Evolutionary conservation across 495 filamentous ascomycete species (phyloP).

Genomic region (Copromyces sp.): DNA sequence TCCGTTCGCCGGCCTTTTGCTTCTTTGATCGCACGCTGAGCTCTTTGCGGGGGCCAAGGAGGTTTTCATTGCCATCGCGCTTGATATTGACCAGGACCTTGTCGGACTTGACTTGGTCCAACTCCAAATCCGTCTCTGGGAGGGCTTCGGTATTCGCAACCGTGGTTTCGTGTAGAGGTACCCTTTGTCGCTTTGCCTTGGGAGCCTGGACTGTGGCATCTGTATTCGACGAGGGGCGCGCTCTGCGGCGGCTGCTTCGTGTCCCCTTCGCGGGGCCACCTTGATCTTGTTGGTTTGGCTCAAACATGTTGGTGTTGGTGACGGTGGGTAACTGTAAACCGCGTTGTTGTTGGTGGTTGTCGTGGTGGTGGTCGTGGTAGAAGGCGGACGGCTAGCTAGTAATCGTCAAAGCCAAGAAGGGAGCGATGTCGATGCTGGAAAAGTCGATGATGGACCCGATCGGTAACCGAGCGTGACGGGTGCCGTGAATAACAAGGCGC

Average conservation of each 20-base stretch:
- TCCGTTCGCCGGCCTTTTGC: constrained; percentile 44
- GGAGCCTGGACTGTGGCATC: constrained; percentile 54
- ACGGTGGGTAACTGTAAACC: constrained; percentile 3
- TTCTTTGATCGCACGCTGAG: constrained; percentile 55
- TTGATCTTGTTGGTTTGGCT: constrained; percentile 8
- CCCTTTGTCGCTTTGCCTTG: constrained; percentile 63
- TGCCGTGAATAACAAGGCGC: constrained; percentile 2
- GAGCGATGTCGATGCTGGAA: background rate
- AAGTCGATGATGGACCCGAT: constrained; percentile 2
- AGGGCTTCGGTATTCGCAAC: constrained; percentile 35
- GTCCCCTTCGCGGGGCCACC: constrained; percentile 43
- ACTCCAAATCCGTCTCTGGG: constrained; percentile 39
- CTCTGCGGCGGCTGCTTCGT: constrained; percentile 51
- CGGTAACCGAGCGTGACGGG: background rate
- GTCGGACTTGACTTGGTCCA: constrained; percentile 37
- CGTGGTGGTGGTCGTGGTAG: background rate
- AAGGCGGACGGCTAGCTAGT: background rate
- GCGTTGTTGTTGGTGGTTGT: background rate
- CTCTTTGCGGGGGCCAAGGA: constrained; percentile 29
- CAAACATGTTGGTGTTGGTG: background rate
- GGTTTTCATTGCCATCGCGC: constrained; percentile 36
- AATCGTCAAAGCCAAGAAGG: background rate
- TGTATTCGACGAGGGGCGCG: constrained; percentile 49
- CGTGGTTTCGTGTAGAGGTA: constrained; percentile 47
- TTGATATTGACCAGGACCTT: constrained; percentile 32